These are phyloP conservation scores for Pseudogymnoascus sp. DNA, from an alignment of 2,329 filamentous ascomycete genomes.

Conservation along the genomic window DNA sequence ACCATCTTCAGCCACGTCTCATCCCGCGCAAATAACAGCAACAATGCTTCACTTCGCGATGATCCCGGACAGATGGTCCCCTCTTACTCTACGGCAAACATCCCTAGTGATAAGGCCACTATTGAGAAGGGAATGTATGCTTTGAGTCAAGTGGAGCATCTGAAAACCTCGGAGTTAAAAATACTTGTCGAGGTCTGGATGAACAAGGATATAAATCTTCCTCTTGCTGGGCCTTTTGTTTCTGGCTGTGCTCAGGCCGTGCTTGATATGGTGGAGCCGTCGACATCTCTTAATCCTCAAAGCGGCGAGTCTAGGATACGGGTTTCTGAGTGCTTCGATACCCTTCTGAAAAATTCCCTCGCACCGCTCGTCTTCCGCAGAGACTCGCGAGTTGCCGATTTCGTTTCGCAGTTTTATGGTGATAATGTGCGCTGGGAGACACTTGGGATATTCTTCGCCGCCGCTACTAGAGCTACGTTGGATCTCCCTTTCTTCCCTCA, in stretches of 20 bases:
- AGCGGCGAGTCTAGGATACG: background rate
- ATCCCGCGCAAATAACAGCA: background rate
- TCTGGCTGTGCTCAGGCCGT: background rate
- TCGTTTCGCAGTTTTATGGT: background rate
- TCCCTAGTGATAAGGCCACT: background rate
- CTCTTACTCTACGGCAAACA: background rate
- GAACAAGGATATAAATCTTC: conserved; percentile 3
- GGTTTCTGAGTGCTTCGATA: background rate
- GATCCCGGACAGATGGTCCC: background rate
- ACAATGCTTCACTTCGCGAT: background rate
- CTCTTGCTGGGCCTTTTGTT: conserved; percentile 8
- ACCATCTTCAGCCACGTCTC: background rate
- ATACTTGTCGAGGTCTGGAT: background rate
- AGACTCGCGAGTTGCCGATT: background rate
- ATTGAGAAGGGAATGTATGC: background rate
- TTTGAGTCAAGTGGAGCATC: background rate
- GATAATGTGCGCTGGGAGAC: conserved; percentile 11
- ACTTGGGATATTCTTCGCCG: conserved; percentile 10
- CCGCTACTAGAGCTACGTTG: conserved; percentile 16
- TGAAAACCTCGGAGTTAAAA: background rate
- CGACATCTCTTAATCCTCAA: background rate
- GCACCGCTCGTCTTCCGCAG: background rate
- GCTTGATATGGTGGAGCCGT: background rate
- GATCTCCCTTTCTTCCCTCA: conserved; percentile 12
- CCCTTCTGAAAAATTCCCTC: background rate